Evolutionary conservation across 2,329 filamentous ascomycete genomes (phyloP).

Genomic region (Cladosporium sp.): DNA sequence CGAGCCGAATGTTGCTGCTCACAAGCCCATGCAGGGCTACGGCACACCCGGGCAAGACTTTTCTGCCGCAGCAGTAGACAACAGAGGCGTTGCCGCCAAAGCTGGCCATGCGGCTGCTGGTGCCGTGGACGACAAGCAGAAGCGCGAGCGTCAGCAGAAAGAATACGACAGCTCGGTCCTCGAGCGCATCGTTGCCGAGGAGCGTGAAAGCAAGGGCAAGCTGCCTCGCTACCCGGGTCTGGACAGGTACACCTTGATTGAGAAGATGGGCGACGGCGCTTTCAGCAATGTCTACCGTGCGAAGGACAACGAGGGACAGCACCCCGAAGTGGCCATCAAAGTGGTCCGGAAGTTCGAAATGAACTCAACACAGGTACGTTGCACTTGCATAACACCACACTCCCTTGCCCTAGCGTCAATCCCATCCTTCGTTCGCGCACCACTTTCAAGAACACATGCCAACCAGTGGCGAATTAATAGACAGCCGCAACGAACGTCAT

Average conservation of each 20-base stretch:
- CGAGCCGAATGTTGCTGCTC: conserved; percentile 62
- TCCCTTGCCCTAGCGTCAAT: conserved; percentile 1
- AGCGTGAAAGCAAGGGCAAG: conserved; percentile 81
- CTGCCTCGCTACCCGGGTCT: conserved; percentile 83
- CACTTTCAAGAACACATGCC: conserved; percentile 18
- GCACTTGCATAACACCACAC: background rate
- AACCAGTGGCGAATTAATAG: conserved; percentile 20
- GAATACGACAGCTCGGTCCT: conserved; percentile 66
- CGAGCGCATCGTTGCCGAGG: conserved; percentile 84
- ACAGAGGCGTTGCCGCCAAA: conserved; percentile 66
- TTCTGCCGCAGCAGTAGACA: conserved; percentile 62
- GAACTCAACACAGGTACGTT: conserved; percentile 96
- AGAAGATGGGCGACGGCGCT: conserved; percentile 98
- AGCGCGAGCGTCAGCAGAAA: conserved; percentile 49
- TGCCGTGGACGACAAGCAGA: conserved; percentile 63
- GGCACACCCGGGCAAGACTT: conserved; percentile 51
- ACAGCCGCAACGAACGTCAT: conserved; percentile 60
- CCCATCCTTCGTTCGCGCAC: conserved; percentile 3
- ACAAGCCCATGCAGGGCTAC: conserved; percentile 53
- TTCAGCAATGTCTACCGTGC: conserved; percentile 99
- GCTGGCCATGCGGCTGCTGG: conserved; percentile 66
- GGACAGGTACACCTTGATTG: conserved; percentile 80
- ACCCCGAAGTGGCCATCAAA: conserved; percentile 82
- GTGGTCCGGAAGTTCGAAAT: conserved; percentile 99
- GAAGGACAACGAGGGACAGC: conserved; percentile 68